Percentiles rank a stretch among this genome's conserved stretches.
Evolutionary conservation across 331 rosid genomes (phyloP).

Genomic region (Acacia pycnantha): DNA sequence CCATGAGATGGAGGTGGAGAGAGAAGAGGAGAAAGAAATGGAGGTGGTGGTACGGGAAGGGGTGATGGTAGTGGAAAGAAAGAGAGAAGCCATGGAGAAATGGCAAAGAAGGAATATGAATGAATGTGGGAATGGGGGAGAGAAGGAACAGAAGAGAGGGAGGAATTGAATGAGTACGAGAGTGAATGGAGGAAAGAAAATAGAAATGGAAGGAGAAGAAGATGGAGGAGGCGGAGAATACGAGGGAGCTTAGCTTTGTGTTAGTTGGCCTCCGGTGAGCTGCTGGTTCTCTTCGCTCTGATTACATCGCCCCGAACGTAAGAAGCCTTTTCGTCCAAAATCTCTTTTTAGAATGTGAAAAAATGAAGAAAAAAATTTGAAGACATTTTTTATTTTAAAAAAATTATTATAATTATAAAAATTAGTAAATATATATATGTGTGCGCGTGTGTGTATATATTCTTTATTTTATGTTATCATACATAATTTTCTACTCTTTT

Average conservation of each 20-base stretch:
- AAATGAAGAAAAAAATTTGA: no score
- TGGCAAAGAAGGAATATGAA: not conserved
- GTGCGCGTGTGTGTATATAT: no score
- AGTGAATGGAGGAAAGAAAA: not conserved
- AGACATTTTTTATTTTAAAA: no score
- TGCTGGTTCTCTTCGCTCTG: constrained; percentile 34
- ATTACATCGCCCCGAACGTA: constrained; percentile 43
- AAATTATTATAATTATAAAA: no score
- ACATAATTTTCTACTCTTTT: no score
- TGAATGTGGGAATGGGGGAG: not conserved
- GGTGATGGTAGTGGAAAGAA: constrained; percentile 29
- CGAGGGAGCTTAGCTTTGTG: constrained; percentile 39
- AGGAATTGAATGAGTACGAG: not conserved
- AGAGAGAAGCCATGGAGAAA: constrained; percentile 52
- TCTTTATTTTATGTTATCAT: no score
- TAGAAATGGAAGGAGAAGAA: not conserved
- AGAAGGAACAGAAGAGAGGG: not conserved
- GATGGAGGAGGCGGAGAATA: constrained; percentile 52
- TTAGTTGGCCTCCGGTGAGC: constrained; percentile 44
- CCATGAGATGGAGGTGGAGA: constrained; percentile 46
- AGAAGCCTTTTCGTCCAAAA: not conserved
- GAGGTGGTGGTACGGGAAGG: constrained; percentile 25
- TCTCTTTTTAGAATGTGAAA: not conserved
- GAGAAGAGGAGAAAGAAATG: constrained; percentile 65
- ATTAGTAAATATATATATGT: no score